Conservation (phyloP, 768 basidiomycete species). For the Pulveroboletus sp. region DNA sequence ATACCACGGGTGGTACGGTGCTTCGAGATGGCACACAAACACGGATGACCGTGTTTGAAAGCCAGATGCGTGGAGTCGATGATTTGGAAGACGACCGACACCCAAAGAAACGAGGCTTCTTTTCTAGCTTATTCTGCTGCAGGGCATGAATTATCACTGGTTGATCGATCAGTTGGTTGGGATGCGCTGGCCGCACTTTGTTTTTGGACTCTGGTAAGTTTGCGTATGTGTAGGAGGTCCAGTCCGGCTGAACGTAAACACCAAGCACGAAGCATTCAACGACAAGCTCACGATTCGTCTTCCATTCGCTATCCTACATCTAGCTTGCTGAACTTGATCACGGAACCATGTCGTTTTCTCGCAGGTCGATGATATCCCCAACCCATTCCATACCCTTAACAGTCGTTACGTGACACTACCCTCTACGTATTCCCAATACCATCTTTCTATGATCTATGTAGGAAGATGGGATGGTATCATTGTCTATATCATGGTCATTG, state of each 20-base stretch:
- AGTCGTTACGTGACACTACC: conserved; percentile 25
- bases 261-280: conserved; percentile 28
- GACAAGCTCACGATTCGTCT: conserved; percentile 32
- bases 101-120: conserved; percentile 55
- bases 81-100: conserved; percentile 65
- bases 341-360: conserved; percentile 27
- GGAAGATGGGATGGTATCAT: conserved; percentile 14
- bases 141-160: conserved; percentile 44
- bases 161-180: conserved; percentile 22
- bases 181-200: conserved; percentile 29
- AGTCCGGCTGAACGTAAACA: conserved; percentile 2
- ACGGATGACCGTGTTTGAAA: conserved; percentile 66
- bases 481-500: conserved; percentile 29
- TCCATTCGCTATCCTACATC: conserved; percentile 32
- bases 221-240: too few species aligned
- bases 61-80: conserved; percentile 56
- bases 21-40: conserved; percentile 34
- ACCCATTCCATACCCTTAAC: conserved; percentile 26
- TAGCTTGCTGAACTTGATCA: conserved; percentile 30
- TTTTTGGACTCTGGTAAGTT: conserved; percentile 25
- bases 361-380: conserved; percentile 31
- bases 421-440: conserved; percentile 12
- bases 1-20: conserved; percentile 42
- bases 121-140: conserved; percentile 69
- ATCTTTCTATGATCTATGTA: conserved; percentile 2